Evolutionary conservation across 768 basidiomycete species (phyloP).

Genomic region (Auricularia heimuer): DNA sequence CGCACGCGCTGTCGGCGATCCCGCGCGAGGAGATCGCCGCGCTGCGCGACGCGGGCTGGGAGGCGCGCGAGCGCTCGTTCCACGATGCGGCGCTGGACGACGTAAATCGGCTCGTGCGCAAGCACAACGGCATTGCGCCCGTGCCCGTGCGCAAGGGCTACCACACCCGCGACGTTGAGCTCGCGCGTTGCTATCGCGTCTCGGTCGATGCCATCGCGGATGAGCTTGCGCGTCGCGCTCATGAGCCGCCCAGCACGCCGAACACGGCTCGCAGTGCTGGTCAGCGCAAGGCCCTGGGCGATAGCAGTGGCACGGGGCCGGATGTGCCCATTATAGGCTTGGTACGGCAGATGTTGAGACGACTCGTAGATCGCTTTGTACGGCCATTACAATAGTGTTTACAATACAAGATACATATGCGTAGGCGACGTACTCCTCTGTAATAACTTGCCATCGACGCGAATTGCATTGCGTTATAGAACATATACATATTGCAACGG

Average conservation of each 20-base stretch:
- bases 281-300: not conserved
- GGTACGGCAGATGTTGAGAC: not conserved
- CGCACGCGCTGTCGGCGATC: not conserved
- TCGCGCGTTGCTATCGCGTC: slow-evolving; percentile 20
- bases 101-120: slow-evolving; percentile 63
- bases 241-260: not conserved
- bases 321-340: not conserved
- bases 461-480: too few relatives aligned
- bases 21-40: slow-evolving; percentile 15
- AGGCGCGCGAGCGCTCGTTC: slow-evolving; percentile 52
- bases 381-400: not conserved
- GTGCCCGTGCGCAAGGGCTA: slow-evolving; percentile 63
- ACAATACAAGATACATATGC: not conserved
- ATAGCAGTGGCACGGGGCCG: not conserved
- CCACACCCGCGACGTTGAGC: slow-evolving; percentile 46
- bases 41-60: slow-evolving; percentile 54
- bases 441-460: too few relatives aligned
- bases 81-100: slow-evolving; percentile 61
- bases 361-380: not conserved
- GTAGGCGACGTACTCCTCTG: too few relatives aligned
- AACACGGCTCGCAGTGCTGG: not conserved
- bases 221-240: not conserved
- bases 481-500: too few relatives aligned
- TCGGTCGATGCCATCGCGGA: not conserved
- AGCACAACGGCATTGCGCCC: slow-evolving; percentile 74